These are phyloP conservation scores for Zygotorulaspora chibaensis DNA, from an alignment of 805 yeast species.

Conservation along the genomic window DNA sequence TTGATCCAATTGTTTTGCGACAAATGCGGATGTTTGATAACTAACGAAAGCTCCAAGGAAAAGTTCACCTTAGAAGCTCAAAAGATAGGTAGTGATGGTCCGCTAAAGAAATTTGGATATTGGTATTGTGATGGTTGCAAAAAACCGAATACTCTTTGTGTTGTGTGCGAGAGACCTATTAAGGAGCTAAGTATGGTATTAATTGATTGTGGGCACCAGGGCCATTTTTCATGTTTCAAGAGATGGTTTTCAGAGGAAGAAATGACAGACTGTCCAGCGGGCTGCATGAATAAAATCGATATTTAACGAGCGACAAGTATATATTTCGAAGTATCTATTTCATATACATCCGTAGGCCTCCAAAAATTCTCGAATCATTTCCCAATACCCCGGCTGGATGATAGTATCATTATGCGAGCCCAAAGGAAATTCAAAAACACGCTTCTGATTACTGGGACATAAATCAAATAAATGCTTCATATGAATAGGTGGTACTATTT, in stretches of 20 bases:
- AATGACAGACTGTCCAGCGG: slow-evolving; percentile 75
- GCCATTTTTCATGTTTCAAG: slow-evolving; percentile 75
- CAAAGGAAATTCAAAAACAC: slow-evolving; percentile 49
- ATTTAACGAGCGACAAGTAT: neutral
- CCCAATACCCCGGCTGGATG: slow-evolving; percentile 75
- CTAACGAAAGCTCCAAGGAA: slow-evolving; percentile 53
- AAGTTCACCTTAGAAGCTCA: slow-evolving; percentile 26
- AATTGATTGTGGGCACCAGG: slow-evolving; percentile 79
- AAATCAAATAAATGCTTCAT: slow-evolving; percentile 57
- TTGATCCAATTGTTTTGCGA: slow-evolving; percentile 56
- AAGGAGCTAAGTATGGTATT: slow-evolving; percentile 60
- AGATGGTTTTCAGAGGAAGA: slow-evolving; percentile 68
- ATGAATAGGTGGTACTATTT: slow-evolving; percentile 86
- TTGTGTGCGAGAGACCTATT: slow-evolving; percentile 72
- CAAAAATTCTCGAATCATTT: slow-evolving; percentile 53
- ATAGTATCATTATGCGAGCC: slow-evolving; percentile 85
- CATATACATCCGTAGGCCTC: slow-evolving; percentile 34
- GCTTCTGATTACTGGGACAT: slow-evolving; percentile 49
- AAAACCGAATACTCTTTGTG: slow-evolving; percentile 59
- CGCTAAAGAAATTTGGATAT: slow-evolving; percentile 50
- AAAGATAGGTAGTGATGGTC: slow-evolving; percentile 29
- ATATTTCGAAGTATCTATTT: neutral
- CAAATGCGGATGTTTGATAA: slow-evolving; percentile 52
- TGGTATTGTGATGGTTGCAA: slow-evolving; percentile 84
- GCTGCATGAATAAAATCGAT: slow-evolving; percentile 36